phyloP scores from a whole-genome alignment of 1,284 basidiomycete species.

The Tylopilus sp. region DNA sequence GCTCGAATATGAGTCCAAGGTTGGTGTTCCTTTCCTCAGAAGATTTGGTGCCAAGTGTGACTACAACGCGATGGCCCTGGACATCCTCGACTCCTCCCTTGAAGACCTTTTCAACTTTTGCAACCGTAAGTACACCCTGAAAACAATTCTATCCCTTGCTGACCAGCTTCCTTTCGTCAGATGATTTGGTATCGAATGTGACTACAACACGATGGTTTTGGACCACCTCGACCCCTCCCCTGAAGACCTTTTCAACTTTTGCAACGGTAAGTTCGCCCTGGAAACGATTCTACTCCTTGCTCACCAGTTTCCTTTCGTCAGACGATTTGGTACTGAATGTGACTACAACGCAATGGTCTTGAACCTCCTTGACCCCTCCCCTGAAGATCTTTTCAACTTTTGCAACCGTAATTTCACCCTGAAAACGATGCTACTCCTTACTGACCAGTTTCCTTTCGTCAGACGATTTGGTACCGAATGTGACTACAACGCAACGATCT shows the following conservation, averaged over 20 bases:
- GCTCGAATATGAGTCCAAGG: constrained; percentile 98
- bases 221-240: constrained; percentile 98
- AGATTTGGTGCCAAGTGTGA: constrained; percentile 99
- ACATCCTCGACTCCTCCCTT: constrained; percentile 96
- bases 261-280: constrained; percentile 97
- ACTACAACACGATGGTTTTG: constrained; percentile 99
- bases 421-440: constrained; percentile 97
- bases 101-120: constrained; percentile 99
- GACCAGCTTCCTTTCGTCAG: constrained; percentile 99
- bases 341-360: constrained; percentile 99
- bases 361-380: constrained; percentile 96
- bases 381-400: constrained; percentile 99
- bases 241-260: constrained; percentile 99
- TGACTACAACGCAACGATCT: constrained; percentile 99
- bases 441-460: constrained; percentile 99
- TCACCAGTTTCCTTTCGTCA: constrained; percentile 98
- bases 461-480: constrained; percentile 99
- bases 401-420: constrained; percentile 99
- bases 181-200: constrained; percentile 99
- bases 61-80: constrained; percentile 99
- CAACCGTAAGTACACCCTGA: constrained; percentile 98
- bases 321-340: constrained; percentile 99
- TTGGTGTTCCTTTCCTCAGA: constrained; percentile 98
- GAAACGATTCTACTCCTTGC: constrained; percentile 98
- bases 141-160: constrained; percentile 96